Base-by-base conservation (phyloP, 2,329 filamentous ascomycete genomes). In the Colletotrichum limetticola region DNA sequence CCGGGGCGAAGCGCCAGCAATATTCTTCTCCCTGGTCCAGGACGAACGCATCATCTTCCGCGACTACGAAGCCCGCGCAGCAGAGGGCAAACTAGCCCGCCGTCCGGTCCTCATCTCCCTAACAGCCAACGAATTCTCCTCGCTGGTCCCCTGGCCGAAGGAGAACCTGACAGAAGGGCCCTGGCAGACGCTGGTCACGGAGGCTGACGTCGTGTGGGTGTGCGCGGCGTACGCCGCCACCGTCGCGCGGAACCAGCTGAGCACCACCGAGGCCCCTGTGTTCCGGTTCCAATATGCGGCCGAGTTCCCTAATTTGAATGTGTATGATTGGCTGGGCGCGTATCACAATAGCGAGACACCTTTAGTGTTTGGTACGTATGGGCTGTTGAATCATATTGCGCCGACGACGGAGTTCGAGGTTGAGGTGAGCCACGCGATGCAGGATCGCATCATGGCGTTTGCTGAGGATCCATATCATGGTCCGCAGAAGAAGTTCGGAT, bases 221-320 rank as follows among this genome's bases (percentile, higher is more conserved):
- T 83, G 81, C 67, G 77, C 78, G 7, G 76, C 77, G 2, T 76
- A 74, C 26, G 75, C 78, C 67, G 78, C 78, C 14, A 79, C 76
- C 42, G 76, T 66, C 37, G 77, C 76, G 60, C 80, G 74, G 64
- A 80, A 77, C 76, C 74, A 62, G 14, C 71, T 76, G 35, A 65
- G 53, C 53, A 66, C 53, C 26, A 58, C 37, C 14, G 78, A 78
- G 19, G 72, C 78, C 1, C 76, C 79, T 2, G 83, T 83, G 2
- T 85, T 81, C 74, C 82, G 83, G 24, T 85, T 83, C 75, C 77
- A 80, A 58, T 84, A 83, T 73, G 79, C 79, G 3, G 84, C 83
- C 61, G 82, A 83, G 66, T 86, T 84, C 74, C 77, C 82, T 24
- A 85, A 86, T 71, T 79, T 85, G 62, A 79, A 80, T 16, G 81